phyloP scores from a whole-genome alignment of 2,329 filamentous ascomycete species.

The Zalaria obscura region DNA sequence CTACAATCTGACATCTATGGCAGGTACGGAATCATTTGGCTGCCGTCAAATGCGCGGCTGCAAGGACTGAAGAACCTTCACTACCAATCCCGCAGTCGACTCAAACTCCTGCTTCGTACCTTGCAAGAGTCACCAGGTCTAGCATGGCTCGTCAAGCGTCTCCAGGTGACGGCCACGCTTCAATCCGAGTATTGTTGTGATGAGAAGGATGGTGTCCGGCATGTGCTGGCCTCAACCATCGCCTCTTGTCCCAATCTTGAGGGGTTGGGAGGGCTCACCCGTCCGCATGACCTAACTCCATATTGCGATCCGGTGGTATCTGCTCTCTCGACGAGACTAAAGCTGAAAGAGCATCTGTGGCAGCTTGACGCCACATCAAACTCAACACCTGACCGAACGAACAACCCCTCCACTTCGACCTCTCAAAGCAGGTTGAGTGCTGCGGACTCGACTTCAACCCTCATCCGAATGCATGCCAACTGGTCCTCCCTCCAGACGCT shows the following conservation, averaged over 20 bases:
- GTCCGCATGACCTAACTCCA: too few relatives aligned
- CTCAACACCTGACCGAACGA: too few relatives aligned
- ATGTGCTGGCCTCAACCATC: slow-evolving; percentile 23
- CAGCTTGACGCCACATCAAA: too few relatives aligned
- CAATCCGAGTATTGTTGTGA: too few relatives aligned
- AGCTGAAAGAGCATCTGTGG: too few relatives aligned
- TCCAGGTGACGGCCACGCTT: slow-evolving; percentile 25
- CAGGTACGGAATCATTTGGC: slow-evolving; percentile 21
- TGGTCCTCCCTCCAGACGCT: slow-evolving; percentile 40
- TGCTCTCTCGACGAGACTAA: too few relatives aligned
- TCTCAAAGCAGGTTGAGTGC: too few relatives aligned
- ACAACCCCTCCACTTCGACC: too few relatives aligned
- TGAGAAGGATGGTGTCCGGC: too few relatives aligned
- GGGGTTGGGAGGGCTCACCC: slow-evolving; percentile 34
- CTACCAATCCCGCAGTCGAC: slow-evolving; percentile 27
- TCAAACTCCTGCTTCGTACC: slow-evolving; percentile 40
- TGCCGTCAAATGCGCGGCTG: slow-evolving; percentile 16
- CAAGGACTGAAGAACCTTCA: slow-evolving; percentile 28
- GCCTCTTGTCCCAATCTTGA: slow-evolving; percentile 46
- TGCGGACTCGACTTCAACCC: not conserved
- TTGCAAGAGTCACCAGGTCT: slow-evolving; percentile 36
- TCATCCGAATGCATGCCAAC: slow-evolving; percentile 24
- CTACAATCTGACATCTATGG: too few relatives aligned
- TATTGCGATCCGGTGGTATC: too few relatives aligned
- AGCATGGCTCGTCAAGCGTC: slow-evolving; percentile 37